Percentiles rank a stretch among this genome's conserved stretches.
These are phyloP conservation scores for Nannochloris sp. DNA, from an alignment of 139 green algal species.

Conservation along the genomic window DNA sequence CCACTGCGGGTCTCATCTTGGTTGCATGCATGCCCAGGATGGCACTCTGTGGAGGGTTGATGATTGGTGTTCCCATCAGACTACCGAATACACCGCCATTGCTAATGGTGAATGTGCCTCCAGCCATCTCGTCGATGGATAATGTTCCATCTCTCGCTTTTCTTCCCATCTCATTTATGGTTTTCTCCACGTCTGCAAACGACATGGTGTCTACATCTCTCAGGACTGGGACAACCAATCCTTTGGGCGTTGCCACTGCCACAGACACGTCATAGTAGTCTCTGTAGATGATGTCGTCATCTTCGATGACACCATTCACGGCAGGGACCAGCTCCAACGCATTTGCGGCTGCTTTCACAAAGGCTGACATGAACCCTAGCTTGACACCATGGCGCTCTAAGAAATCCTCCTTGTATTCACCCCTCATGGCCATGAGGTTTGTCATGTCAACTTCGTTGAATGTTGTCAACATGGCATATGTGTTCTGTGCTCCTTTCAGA, in stretches of 20 bases:
- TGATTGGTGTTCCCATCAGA: constrained; percentile 95
- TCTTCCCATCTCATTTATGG: constrained; percentile 77
- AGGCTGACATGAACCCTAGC: constrained; percentile 98
- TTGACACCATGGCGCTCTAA: constrained; percentile 95
- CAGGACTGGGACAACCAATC: constrained; percentile 91
- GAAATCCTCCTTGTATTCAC: constrained; percentile 91
- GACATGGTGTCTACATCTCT: constrained; percentile 65
- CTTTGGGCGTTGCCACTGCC: constrained; percentile 91
- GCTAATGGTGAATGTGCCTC: constrained; percentile 98
- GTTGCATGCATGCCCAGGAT: constrained; percentile 98
- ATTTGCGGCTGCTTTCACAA: constrained; percentile 84
- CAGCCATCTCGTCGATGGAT: constrained; percentile 97
- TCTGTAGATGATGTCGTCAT: constrained; percentile 89
- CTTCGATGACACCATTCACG: constrained; percentile 94
- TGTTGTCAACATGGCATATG: constrained; percentile 95
- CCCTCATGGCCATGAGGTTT: constrained; percentile 74
- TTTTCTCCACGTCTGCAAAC: constrained; percentile 91
- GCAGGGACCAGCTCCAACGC: constrained; percentile 80
- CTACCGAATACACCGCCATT: constrained; percentile 97
- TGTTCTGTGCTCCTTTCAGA: constrained; percentile 96
- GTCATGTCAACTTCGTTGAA: constrained; percentile 99
- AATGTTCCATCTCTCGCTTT: constrained; percentile 93
- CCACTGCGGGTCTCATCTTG: constrained; percentile 70
- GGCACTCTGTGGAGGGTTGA: constrained; percentile 93
- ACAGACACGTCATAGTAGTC: constrained; percentile 86